Base-by-base conservation (phyloP, 495 filamentous ascomycete species). In the Aspergillus incahuasiensis region DNA sequence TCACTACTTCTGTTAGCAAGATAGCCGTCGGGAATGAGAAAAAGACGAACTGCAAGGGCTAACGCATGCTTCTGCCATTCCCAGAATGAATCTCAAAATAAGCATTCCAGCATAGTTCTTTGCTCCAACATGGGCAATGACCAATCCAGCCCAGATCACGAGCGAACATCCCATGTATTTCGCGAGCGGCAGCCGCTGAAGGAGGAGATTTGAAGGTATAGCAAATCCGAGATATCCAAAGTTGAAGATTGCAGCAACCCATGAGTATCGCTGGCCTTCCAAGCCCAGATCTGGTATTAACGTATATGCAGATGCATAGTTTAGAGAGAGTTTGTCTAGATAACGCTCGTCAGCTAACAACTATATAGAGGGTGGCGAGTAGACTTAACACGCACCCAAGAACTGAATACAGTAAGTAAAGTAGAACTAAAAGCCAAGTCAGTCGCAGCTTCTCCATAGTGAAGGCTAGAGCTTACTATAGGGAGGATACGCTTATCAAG, bases 1-100 rank as follows among this genome's bases (percentile, higher is more conserved):
- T 68, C 64, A 73, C 68, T 70, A 30, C 18, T n/a, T 20, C 44
- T 11, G n/a, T 58, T 52, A 58, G 53, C 32, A 35, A 12, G 32
- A 35, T 35, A 11, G 12, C 18, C 24, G 6, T 22, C 19, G 1
- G 22, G 5, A 25, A 32, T 15, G 13, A 19, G 25, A 5, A 35
- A 7, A 15, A 16, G 3, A 21, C 48, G 16, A 58, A 72, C 69
- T 71, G 48, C 67, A 71, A 63, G 32, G 82, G 73, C 68, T 83
- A 67, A 73, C 79, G 74, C 64, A 78, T 24, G 85, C 85, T 61
- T 88, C 86, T 52, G 84, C 85, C 57, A 84, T 76, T 6, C 86
- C 86, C 8, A 87, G 68, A 9, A 89, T 66, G 24, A 83, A 85
- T n/a, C 86, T 72, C 13, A 84, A 71, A 2, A 74, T 66, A 2